Evolutionary conservation across 768 basidiomycete genomes (phyloP).

Genomic region (Lentinus tigrinus): DNA sequence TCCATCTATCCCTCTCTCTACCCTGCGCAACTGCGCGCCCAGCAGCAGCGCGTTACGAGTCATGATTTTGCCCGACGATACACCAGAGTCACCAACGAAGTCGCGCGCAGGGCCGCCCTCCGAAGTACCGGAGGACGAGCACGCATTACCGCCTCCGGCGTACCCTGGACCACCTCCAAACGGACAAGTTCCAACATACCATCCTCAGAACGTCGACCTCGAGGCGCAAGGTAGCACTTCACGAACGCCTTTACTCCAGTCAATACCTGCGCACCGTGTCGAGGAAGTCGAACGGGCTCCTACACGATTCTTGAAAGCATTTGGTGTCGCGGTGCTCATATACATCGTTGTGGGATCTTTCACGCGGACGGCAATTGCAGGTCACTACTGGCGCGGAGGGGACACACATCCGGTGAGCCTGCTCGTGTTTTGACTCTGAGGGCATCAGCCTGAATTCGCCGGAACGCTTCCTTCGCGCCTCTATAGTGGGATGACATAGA

Average conservation of each 20-base stretch:
- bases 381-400: not conserved
- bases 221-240: not conserved
- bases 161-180: conserved; percentile 16
- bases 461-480: not conserved
- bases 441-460: not conserved
- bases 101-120: conserved; percentile 9
- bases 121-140: conserved; percentile 3
- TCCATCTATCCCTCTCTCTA: not conserved
- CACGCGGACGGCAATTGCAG: conserved; percentile 8
- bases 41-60: not conserved
- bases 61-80: conserved; percentile 28
- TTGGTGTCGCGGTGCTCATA: conserved; percentile 19
- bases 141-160: conserved; percentile 20
- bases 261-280: conserved; percentile 1
- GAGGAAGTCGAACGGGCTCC: conserved; percentile 7
- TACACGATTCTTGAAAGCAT: conserved; percentile 22
- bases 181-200: not conserved
- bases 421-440: not conserved
- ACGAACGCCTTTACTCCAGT: not conserved
- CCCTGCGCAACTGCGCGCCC: not conserved
- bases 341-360: conserved; percentile 11
- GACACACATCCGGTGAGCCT: not conserved
- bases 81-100: conserved; percentile 23
- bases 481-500: not conserved
- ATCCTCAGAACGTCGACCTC: not conserved